Evolutionary conservation across 129 eudicot species (phyloP), one percentile per base, ranked within the genome.

Genomic region (Flaveria bidentis): DNA sequence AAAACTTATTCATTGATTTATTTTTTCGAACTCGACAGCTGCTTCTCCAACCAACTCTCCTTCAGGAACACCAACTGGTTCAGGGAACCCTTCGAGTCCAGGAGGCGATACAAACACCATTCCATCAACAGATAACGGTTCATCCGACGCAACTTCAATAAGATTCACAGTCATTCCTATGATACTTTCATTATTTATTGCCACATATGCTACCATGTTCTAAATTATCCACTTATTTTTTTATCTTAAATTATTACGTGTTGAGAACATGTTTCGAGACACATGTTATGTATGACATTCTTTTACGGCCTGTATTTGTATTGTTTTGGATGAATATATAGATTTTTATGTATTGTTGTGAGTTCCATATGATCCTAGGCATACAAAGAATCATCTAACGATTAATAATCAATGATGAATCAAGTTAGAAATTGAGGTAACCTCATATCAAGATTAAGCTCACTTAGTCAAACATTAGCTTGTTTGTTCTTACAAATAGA

Each of bases 101-200:
- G 86, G 83, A 46, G 73, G 68, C 46, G 87, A 82, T 46, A 65
- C 90, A 15, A 84, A 90, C 63, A 82, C 70, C 2, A 73, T 75
- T 73, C 96, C 91, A 56, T 74, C 89, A 62, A 78, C 88, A 16
- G 88, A 83, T 47, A 81, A 57, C 56, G 88, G 88, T 69, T 77
- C 91, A 79, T 88, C 91, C 0, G 93, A 78, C 52, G 89, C 89
- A 85, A 81, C 83, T 79, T 58, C 88, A 41, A 80, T 56, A 73
- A 88, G 73, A 79, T 58, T 88, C 57, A 74, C 85, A 47, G 72
- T 76, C 79, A 73, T 73, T 86, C 75, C 85, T 81, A 60, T 80
- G 22, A 72, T 69, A 78, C 44, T 63, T 84, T 39, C 53, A 9
- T 51, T 74, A 30, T 63, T 80, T 55, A 45, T 73, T 66, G 69